phyloP scores from a whole-genome alignment of 83 land plant species.

The Thuja plicata region DNA sequence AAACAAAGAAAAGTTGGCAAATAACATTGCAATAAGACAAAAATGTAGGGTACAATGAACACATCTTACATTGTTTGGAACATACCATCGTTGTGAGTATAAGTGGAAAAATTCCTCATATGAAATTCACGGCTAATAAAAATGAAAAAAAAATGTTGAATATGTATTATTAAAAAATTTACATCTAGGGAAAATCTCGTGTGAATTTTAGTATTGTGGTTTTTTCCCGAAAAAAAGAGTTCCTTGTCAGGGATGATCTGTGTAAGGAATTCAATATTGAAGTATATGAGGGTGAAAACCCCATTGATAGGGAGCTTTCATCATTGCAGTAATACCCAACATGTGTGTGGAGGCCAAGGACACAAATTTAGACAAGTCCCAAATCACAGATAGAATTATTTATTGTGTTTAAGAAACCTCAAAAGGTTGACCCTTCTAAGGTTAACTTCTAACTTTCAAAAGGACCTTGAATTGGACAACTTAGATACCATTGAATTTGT shows the following conservation, averaged over 20 bases:
- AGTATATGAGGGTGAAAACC: background rate
- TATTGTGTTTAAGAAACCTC: constrained; percentile 70
- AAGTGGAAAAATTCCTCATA: too few species aligned
- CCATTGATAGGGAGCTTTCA: background rate
- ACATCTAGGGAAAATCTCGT: background rate
- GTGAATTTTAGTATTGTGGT: too few species aligned
- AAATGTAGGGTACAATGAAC: too few species aligned
- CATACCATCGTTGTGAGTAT: too few species aligned
- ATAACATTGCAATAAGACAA: too few species aligned
- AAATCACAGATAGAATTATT: constrained; percentile 70
- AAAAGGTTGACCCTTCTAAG: constrained; percentile 79
- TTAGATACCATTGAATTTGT: constrained; percentile 71
- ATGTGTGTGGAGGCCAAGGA: constrained; percentile 62
- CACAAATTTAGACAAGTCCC: constrained; percentile 67
- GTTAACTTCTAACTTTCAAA: constrained; percentile 61
- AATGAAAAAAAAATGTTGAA: too few species aligned
- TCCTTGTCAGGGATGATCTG: background rate
- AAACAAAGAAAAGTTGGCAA: too few species aligned
- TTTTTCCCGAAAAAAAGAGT: background rate
- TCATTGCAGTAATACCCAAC: constrained; percentile 22
- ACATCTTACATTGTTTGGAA: too few species aligned
- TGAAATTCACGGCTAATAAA: too few species aligned
- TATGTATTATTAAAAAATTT: too few species aligned
- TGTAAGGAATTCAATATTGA: constrained; percentile 7
- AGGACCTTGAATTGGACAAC: constrained; percentile 71